Evolutionary conservation across 1,139 yeast genomes (phyloP), one percentile per base, ranked within the genome.

Genomic region (Lodderomyces metapsilosis): DNA sequence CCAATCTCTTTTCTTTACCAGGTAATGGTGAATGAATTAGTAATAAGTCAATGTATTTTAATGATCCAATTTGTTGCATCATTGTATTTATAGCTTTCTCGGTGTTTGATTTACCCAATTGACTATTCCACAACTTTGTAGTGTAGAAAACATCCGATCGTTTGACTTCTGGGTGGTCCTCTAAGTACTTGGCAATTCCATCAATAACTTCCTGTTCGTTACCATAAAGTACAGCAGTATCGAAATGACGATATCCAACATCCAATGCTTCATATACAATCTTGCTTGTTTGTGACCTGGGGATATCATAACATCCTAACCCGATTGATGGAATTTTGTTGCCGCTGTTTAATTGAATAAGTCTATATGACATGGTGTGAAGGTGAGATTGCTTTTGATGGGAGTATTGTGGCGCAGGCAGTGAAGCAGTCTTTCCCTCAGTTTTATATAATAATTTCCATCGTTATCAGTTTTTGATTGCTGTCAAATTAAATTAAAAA

Each of bases 141-240:
- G 92, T 83, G 56, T 82, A 85, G 52, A 78, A 83, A 17, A 87
- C 75, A 24, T 84, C 89, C 36, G 64, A 66, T 38, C 94, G 64
- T 43, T 68, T 68, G 39, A 71, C 61, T 15, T 62, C 49, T 0
- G 80, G 76, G 34, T 73, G 73, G 31, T 76, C 78, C 3, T 63
- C 52, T n/a, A 84, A 47, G 78, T 82, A 84, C 38, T 67, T 52
- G 12, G 47, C 25, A 20, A 79, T 74, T 0, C 82, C 87, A 34
- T 66, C 58, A 10, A 82, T 83, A 22, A 78, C 81, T 50, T 75
- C 78, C n/a, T 47, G 51, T 53, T 81, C 86, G 52, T 81, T 81
- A 3, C 67, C 72, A 53, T 81, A 81, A 45, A 73, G 55, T 3
- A 66, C 71, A 3, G 88, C 88, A 12, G 84, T 76, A 55, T 82